Conservation (phyloP, 495 filamentous ascomycete species). For the Annulohypoxylon bovei region DNA sequence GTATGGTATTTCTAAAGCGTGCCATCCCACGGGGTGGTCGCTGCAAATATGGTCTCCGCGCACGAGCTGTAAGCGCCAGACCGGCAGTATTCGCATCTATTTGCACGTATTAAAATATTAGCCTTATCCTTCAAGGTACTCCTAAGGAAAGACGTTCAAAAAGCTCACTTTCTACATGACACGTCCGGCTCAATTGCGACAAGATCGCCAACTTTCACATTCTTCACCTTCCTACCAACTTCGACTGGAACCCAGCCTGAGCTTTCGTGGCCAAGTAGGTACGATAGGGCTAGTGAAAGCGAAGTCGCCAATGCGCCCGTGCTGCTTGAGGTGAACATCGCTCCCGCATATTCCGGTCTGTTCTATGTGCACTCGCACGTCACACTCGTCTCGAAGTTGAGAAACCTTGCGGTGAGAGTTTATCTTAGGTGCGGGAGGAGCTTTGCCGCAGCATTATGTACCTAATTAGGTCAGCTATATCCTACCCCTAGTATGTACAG, state of each 20-base stretch:
- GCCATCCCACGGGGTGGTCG: constrained; percentile 35
- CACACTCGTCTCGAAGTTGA: constrained; percentile 38
- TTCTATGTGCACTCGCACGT: constrained; percentile 50
- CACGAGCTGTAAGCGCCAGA: constrained; percentile 65
- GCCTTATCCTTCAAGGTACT: not conserved
- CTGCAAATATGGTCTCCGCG: constrained; percentile 57
- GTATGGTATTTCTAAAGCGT: constrained; percentile 66
- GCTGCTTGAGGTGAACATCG: constrained; percentile 51
- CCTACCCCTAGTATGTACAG: not conserved
- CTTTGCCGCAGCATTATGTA: constrained; percentile 3
- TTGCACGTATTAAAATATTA: not conserved
- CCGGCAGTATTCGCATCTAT: constrained; percentile 61
- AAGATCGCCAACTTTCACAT: constrained; percentile 71
- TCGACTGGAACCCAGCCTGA: constrained; percentile 74
- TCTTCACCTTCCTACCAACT: constrained; percentile 71
- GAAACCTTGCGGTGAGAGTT: constrained; percentile 42
- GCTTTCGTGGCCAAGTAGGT: constrained; percentile 80
- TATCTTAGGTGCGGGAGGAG: constrained; percentile 42
- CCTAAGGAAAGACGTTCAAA: too few species aligned
- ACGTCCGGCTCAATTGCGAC: constrained; percentile 66
- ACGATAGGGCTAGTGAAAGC: constrained; percentile 53
- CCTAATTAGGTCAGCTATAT: too few species aligned
- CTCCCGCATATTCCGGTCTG: constrained; percentile 47
- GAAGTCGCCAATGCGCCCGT: constrained; percentile 51
- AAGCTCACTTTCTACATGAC: constrained; percentile 54